phyloP scores from a whole-genome alignment of 805 yeast species.

The Candida nanaspora region DNA sequence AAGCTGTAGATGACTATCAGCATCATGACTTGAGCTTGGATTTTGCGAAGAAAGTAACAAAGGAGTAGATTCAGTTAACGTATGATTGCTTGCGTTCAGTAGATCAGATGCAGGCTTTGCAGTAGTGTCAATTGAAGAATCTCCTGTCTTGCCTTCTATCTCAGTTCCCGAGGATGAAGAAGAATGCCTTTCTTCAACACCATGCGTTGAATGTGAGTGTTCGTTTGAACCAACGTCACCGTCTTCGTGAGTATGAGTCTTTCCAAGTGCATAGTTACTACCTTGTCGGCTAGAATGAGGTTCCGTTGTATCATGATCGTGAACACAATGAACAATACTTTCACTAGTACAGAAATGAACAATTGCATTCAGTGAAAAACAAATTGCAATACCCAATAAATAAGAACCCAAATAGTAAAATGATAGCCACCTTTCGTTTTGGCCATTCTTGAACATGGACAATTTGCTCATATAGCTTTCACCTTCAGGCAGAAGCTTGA shows the following conservation, averaged over 20 bases:
- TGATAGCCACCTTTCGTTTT: slow-evolving; percentile 23
- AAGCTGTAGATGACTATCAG: too few relatives aligned
- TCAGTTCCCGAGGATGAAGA: background rate
- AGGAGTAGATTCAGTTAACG: background rate
- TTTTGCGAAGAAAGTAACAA: too few relatives aligned
- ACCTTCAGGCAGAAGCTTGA: slow-evolving; percentile 69
- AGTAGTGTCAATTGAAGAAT: too few relatives aligned
- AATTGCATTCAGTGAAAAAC: slow-evolving; percentile 52
- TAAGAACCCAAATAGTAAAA: slow-evolving; percentile 34
- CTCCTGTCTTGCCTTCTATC: too few relatives aligned
- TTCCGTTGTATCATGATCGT: slow-evolving; percentile 39
- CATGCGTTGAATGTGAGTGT: slow-evolving; percentile 6
- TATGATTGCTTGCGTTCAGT: too few relatives aligned
- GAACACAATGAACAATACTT: slow-evolving; percentile 81
- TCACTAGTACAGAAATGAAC: slow-evolving; percentile 75
- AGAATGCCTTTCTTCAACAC: slow-evolving; percentile 1
- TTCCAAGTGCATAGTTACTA: too few relatives aligned
- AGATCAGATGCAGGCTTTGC: too few relatives aligned
- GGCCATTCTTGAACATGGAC: slow-evolving; percentile 16
- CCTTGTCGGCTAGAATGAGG: too few relatives aligned
- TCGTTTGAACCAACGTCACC: background rate
- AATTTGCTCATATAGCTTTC: slow-evolving; percentile 33
- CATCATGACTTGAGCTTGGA: too few relatives aligned
- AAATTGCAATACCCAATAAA: slow-evolving; percentile 49
- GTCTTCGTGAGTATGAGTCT: slow-evolving; percentile 4